Conservation (phyloP, 331 rosid species). For the Telfairia occidentalis region DNA sequence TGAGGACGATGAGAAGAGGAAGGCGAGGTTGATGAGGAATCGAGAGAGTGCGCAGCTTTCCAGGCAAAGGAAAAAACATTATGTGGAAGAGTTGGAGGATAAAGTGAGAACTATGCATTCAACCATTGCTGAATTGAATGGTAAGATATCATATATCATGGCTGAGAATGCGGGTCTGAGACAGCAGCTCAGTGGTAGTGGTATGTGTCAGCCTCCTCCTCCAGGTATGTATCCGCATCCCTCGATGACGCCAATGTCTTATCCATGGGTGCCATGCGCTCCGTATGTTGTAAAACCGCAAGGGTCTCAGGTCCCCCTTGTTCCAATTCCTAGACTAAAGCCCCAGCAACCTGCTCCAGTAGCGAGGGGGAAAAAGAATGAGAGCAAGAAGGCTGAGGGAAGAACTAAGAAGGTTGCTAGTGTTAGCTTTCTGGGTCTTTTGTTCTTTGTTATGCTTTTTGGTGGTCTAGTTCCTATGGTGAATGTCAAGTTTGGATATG, state of each 20-base stretch:
- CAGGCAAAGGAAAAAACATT: conserved; percentile 91
- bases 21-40: conserved; percentile 79
- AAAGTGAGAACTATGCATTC: conserved; percentile 74
- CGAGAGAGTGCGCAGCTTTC: conserved; percentile 97
- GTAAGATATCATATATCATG: conserved; percentile 51
- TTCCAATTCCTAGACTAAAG: conserved; percentile 87
- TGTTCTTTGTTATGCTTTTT: conserved; percentile 67
- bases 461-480: conserved; percentile 68
- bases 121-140: conserved; percentile 65
- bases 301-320: conserved; percentile 81
- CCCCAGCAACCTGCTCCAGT: conserved; percentile 43
- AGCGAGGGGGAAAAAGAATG: conserved; percentile 38
- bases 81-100: conserved; percentile 93
- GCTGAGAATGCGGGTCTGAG: conserved; percentile 78
- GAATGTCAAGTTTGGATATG: conserved; percentile 46
- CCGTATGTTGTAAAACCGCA: conserved; percentile 68
- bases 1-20: conserved; percentile 56
- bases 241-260: conserved; percentile 53
- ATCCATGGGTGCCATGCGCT: conserved; percentile 72
- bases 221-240: conserved; percentile 77
- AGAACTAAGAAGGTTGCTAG: conserved; percentile 92
- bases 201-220: conserved; percentile 47
- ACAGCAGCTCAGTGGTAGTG: conserved; percentile 64
- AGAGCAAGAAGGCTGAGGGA: conserved; percentile 48
- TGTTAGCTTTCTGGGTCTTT: conserved; percentile 74